Conservation (phyloP, 2,329 filamentous ascomycete species). For the Xylariomycetidae sp. region DNA sequence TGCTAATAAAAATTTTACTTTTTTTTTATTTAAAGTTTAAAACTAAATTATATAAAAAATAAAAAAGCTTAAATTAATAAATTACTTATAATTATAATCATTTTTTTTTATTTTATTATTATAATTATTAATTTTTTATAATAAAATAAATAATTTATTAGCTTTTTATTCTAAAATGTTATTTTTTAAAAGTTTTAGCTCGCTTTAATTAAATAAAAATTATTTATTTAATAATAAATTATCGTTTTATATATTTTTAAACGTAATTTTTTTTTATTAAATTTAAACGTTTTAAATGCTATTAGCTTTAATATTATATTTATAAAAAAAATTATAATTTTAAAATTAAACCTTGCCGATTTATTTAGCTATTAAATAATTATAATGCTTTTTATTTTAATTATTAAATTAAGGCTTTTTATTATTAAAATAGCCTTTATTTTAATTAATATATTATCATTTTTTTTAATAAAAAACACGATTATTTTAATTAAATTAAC, state of each 20-base stretch:
- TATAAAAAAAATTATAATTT: slow-evolving; percentile 3
- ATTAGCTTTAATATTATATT: too few relatives aligned
- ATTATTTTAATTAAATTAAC: neutral
- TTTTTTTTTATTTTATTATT: too few relatives aligned
- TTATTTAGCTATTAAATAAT: neutral
- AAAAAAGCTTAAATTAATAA: neutral
- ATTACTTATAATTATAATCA: too few relatives aligned
- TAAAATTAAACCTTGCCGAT: neutral
- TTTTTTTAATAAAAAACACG: neutral
- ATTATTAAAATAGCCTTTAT: too few relatives aligned
- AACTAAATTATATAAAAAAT: neutral
- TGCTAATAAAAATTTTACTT: neutral
- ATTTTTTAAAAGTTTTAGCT: neutral
- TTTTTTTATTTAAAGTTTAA: neutral
- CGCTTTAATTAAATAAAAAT: neutral
- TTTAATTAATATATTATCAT: neutral
- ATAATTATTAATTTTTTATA: too few relatives aligned
- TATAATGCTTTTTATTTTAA: neutral
- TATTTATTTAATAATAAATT: neutral
- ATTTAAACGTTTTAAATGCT: slow-evolving; percentile 1
- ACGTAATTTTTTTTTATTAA: too few relatives aligned
- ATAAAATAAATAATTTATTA: neutral
- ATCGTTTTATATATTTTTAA: neutral
- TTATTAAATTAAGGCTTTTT: neutral
- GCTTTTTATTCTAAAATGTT: too few relatives aligned